These are phyloP conservation scores for Fusarium veterinarium DNA, from an alignment of 2,329 filamentous ascomycete genomes.

Conservation along the genomic window DNA sequence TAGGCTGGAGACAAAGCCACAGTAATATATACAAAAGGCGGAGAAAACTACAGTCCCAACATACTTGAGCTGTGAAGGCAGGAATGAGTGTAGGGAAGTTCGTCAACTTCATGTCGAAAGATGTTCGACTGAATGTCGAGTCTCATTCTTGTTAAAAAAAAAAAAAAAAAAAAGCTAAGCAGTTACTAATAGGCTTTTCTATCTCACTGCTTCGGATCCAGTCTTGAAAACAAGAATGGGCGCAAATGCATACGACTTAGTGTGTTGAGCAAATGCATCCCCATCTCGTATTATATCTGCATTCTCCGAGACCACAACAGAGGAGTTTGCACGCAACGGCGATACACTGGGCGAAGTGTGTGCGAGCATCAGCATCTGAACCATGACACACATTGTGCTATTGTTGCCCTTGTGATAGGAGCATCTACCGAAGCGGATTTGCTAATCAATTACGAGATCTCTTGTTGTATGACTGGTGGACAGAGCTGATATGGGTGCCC, in stretches of 20 bases:
- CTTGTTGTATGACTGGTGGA: constrained; percentile 17
- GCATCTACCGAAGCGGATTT: constrained; percentile 33
- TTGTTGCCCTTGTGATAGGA: constrained; percentile 1
- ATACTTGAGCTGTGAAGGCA: constrained; percentile 53
- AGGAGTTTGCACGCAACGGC: background rate
- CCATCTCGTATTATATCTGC: constrained; percentile 28
- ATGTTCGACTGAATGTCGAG: background rate
- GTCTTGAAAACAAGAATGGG: background rate
- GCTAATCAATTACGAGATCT: constrained; percentile 9
- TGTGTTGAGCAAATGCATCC: background rate
- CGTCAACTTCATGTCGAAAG: constrained; percentile 46
- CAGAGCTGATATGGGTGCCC: background rate
- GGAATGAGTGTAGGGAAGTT: constrained; percentile 53
- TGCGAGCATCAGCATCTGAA: constrained; percentile 5
- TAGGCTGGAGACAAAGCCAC: background rate
- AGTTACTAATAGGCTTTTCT: constrained; percentile 3
- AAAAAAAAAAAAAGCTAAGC: background rate
- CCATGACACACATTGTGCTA: constrained; percentile 4
- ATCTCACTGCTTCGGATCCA: background rate
- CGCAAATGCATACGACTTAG: background rate
- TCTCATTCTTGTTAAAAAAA: constrained; percentile 21
- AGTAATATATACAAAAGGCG: background rate
- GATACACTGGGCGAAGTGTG: background rate
- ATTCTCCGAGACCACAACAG: constrained; percentile 10
- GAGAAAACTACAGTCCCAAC: constrained; percentile 15